Base-by-base conservation (phyloP, 345 rosid genomes). In the Limnanthes douglasii region DNA sequence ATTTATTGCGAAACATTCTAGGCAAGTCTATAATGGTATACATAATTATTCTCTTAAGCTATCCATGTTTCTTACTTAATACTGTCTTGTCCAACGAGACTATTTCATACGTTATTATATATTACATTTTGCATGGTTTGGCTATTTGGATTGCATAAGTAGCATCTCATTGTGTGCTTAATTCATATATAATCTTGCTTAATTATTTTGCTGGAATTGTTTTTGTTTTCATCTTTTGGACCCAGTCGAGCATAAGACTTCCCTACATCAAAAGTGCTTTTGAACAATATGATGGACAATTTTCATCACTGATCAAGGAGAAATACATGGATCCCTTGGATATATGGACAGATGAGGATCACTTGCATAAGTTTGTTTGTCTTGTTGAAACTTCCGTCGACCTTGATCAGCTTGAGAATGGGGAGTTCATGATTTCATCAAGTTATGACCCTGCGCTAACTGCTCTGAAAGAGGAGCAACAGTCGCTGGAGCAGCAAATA, bases 371-470 rank as follows among this genome's bases (percentile, higher is more conserved):
- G 62, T 90, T 90, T 64, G 62, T 70, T 50, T 72, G 68, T 43
- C 83, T 84, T 23, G 98, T 90, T 14, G 98, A 90, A 65, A 54
- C 71, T 53, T 61, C 94, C 49, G 78, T 90, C 13, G 96, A 90
- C 52, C 82, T 80, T 26, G 94, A 84, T 62, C 93, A 90, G 68
- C 85, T 90, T 49, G 92, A 77, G 55, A 72, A 63, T 67, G 96
- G 98, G 39, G 98, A 84, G 34, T 84, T 72, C 73, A 80, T 90
- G 96, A 84, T 90, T 58, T 84, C 94, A 21, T 53, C 98, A 33
- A 54, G 79, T 50, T 90, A 90, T 59, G 86, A 84, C 54, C 22
- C 73, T 51, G 74, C 70, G 23, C 62, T 90, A 34, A 47, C 70
- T 29, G 69, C 71, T 18, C 67, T 90, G 19, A 84, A 77, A 68